A percentile compares a stretch with the other conserved stretches of the same genome.
Conservation (phyloP, 208 protist species). For the Acanthamoeba healyi region DNA sequence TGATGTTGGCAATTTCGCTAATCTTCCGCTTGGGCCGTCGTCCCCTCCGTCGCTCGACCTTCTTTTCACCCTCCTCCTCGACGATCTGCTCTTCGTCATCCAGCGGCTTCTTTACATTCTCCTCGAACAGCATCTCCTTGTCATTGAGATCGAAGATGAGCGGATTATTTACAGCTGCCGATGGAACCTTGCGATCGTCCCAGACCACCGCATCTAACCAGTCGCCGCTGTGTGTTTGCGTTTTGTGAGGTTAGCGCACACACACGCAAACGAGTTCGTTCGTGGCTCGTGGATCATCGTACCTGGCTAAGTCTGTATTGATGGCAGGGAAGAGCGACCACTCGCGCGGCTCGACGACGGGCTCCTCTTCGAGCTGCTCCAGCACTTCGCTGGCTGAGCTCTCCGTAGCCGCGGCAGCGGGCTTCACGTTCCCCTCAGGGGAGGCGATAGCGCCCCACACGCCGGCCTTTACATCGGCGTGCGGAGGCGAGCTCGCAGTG, state of each 20-base stretch:
- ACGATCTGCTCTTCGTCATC: not conserved
- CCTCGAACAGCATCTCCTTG: constrained; percentile 73
- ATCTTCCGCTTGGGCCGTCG: constrained; percentile 70
- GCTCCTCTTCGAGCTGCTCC: constrained; percentile 7
- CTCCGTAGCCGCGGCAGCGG: not conserved
- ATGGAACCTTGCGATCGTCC: constrained; percentile 68
- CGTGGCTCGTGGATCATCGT: not conserved
- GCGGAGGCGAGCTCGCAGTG: not conserved
- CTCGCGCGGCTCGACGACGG: constrained; percentile 18
- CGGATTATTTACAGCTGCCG: constrained; percentile 5
- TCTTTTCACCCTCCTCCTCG: not conserved
- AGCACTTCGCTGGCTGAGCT: not conserved
- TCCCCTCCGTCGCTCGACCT: not conserved
- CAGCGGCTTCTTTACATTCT: not conserved
- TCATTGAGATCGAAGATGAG: constrained; percentile 76
- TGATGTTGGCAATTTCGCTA: constrained; percentile 68
- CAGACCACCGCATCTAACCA: constrained; percentile 71
- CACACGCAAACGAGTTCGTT: not conserved
- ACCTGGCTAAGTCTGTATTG: constrained; percentile 26
- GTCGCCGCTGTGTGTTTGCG: constrained; percentile 36
- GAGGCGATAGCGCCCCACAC: not conserved
- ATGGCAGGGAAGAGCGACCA: constrained; percentile 59
- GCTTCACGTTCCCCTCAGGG: not conserved
- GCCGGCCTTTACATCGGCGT: not conserved
- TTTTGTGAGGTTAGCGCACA: no score